Evolutionary conservation across 1,284 basidiomycete genomes (phyloP).

Genomic region (Afroboletus lepidellus): DNA sequence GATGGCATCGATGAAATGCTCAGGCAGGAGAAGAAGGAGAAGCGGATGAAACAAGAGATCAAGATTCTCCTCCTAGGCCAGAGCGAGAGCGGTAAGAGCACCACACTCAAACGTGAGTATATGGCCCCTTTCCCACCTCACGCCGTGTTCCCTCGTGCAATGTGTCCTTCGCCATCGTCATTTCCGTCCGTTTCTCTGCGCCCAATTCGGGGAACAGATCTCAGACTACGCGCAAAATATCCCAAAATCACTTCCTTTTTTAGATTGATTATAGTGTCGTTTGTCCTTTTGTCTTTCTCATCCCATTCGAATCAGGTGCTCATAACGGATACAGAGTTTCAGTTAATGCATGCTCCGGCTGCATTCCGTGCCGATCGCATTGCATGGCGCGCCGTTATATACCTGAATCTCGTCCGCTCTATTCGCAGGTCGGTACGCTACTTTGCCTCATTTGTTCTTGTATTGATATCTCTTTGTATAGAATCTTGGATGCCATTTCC

Average conservation of each 20-base stretch:
- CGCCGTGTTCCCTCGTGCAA: slow-evolving; percentile 1
- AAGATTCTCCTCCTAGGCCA: slow-evolving; percentile 78
- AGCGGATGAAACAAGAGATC: slow-evolving; percentile 59
- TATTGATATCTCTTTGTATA: slow-evolving; percentile 27
- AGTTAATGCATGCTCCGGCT: slow-evolving; percentile 69
- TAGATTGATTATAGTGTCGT: not conserved
- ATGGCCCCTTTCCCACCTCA: slow-evolving; percentile 7
- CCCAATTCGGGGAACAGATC: slow-evolving; percentile 2
- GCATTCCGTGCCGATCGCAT: slow-evolving; percentile 74
- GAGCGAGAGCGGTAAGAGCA: slow-evolving; percentile 81
- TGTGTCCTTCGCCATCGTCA: not conserved
- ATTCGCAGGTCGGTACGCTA: slow-evolving; percentile 55
- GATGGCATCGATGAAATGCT: slow-evolving; percentile 78
- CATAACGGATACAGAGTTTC: slow-evolving; percentile 59
- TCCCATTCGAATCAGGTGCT: slow-evolving; percentile 11
- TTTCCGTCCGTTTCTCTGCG: not conserved
- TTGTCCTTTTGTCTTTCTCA: slow-evolving; percentile 1
- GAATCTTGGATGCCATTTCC: slow-evolving; percentile 75
- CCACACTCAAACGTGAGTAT: slow-evolving; percentile 78
- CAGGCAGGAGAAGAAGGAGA: slow-evolving; percentile 56
- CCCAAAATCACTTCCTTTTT: slow-evolving; percentile 7
- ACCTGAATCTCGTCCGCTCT: slow-evolving; percentile 79
- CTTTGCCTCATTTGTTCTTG: not conserved
- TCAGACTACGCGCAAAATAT: not conserved
- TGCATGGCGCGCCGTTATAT: slow-evolving; percentile 82